These are phyloP conservation scores for Quercus berberidifolia DNA, from an alignment of 306 rosid species.

Conservation along the genomic window DNA sequence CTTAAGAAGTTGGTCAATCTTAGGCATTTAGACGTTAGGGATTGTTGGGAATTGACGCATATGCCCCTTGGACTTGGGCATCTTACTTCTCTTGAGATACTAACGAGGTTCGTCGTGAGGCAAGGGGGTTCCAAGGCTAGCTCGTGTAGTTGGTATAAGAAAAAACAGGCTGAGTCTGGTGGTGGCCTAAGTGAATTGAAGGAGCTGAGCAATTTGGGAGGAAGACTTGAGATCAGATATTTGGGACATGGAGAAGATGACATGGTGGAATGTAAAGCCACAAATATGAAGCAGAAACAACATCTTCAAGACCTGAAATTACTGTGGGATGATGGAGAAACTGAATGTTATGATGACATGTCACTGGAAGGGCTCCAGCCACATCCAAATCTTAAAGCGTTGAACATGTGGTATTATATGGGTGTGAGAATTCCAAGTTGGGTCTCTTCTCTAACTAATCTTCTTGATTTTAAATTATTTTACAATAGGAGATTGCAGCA, in stretches of 20 bases:
- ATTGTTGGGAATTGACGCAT: neutral
- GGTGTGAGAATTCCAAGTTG: neutral
- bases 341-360: neutral
- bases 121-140: too few species aligned
- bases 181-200: neutral
- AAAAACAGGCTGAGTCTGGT: neutral
- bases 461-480: fast-evolving
- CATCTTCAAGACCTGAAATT: too few species aligned
- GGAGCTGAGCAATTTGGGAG: neutral
- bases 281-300: neutral
- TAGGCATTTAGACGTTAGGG: too few species aligned
- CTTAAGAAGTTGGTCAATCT: slow-evolving; percentile 16
- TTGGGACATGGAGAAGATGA: neutral
- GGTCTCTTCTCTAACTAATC: too few species aligned
- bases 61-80: neutral
- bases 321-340: too few species aligned
- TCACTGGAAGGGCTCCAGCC: neutral
- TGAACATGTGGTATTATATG: too few species aligned
- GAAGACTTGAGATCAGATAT: too few species aligned
- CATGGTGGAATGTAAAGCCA: neutral
- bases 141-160: too few species aligned
- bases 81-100: neutral
- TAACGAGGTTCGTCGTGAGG: slow-evolving; percentile 4
- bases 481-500: fast-evolving
- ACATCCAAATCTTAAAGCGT: neutral